Base-by-base conservation (phyloP, 495 filamentous ascomycete species). In the Neurospora sp. region DNA sequence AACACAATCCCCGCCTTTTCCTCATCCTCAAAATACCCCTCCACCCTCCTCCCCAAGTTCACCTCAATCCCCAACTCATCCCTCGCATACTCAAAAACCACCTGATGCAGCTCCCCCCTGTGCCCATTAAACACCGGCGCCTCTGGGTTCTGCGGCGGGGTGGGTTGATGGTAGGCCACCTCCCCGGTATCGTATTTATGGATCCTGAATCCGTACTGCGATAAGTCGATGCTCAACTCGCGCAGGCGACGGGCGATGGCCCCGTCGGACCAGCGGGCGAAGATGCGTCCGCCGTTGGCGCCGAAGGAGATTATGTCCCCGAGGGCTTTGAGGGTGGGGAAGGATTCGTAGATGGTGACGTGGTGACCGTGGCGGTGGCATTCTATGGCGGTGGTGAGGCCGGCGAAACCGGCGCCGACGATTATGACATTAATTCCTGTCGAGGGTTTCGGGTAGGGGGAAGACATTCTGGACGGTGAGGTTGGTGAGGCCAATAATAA, bases 301-400 rank as follows among this genome's bases (percentile, higher is more conserved):
- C 88, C 88, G 47, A 90, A 89, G 38, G 87, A 89, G 73, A 90
- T 90, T 74, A 90, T 90, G 77, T 90, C 89, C 69, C 89, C 89
- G 0, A 90, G 82, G 2, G 80, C 75, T 74, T 89, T 89, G 69
- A 90, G 84, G 73, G 86, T 83, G 20, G 86, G 84, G 72, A 89
- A 89, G 22, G 84, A 82, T 72, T 90, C 87, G 78, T 90, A 88
- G 75, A 90, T 83, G 71, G 81, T 77, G 59, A 90, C 89, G 70
- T 80, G 80, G 76, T 90, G 88, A 35, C 88, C 88, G 75, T 90
- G 86, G 16, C 87, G 87, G 74, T 85, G 83, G 73, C 89, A 89
- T 77, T 90, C 88, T 72, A 90, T 88, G 27, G 88, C 87, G 14
- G 87, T 87, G 2, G 87, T 86, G 8, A 90, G 78, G 8, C 89